phyloP scores from a whole-genome alignment of 768 basidiomycete species.

The Termitomyces sp. region DNA sequence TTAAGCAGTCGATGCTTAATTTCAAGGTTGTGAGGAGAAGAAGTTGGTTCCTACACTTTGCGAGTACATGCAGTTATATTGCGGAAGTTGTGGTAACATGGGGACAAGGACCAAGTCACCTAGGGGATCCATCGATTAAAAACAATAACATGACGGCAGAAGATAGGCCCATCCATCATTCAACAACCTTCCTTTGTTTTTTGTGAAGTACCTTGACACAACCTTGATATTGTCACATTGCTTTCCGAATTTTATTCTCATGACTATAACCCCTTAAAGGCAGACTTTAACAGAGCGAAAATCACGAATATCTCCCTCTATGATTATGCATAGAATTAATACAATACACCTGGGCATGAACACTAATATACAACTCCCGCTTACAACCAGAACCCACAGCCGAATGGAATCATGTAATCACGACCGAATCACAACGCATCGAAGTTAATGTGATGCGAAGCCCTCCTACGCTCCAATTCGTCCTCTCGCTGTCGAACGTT shows the following conservation, averaged over 20 bases:
- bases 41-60: background rate
- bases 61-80: conserved; percentile 1
- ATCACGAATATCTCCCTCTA: background rate
- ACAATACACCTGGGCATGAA: conserved; percentile 14
- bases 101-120: conserved; percentile 9
- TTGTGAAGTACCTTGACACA: background rate
- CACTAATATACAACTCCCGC: conserved; percentile 14
- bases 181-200: conserved; percentile 3
- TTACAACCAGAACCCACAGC: background rate
- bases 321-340: conserved; percentile 11
- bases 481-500: conserved; percentile 74
- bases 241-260: background rate
- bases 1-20: background rate
- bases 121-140: conserved; percentile 2
- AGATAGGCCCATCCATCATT: background rate
- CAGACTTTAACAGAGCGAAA: no score
- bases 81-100: background rate
- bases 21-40: no score
- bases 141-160: conserved; percentile 1
- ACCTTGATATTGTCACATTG: background rate
- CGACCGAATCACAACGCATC: conserved; percentile 68
- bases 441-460: conserved; percentile 97
- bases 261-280: background rate
- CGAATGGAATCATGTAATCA: background rate
- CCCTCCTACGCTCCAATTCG: conserved; percentile 82